Evolutionary conservation across 495 filamentous ascomycete species (phyloP), one percentile per base, ranked within the genome.

Genomic region (Aspergillus incahuasiensis): DNA sequence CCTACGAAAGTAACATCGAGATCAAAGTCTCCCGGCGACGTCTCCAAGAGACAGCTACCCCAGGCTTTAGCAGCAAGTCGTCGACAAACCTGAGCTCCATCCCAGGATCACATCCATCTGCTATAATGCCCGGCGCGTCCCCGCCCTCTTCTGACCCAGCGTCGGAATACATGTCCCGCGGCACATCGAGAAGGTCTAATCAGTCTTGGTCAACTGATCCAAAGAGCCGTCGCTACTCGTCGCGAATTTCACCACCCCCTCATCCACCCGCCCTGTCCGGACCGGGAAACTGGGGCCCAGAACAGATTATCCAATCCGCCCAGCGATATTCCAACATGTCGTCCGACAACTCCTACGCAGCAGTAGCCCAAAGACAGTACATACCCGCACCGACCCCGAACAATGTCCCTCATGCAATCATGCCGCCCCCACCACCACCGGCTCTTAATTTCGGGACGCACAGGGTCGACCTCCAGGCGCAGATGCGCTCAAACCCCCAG

Each of bases 191-290:
- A 3, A 62, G 67, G 21, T 77, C 74, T 20, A 63, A 67, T 13
- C 65, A 71, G 19, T 75, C 73, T 9, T 77, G 73, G 70, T 59
- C 66, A 2, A 74, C 73, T 12, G 74, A 75, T 9, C 71, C 71
- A 6, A 61, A 63, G 28, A 62, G 63, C 6, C 65, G 58, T 38
- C 72, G 69, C 3, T 63, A 64, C 7, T 68, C 50, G 63, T 66
- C 4, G 68, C 67, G 6, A n/a, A 63, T 8, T 58, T 63, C 8
- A 46, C 50, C 9, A 55, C 24, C 45, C 9, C 20, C 56, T 48
- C 3, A 43, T 63, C 62, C 64, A 21, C 68, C 63, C 1, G 34
- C 55, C 1, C 25, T 71, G 21, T 46, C 63, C 8, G 65, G 63
- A 15, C 12, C 62, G 1, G 59, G 56, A 12, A 54, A 59, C 56